Evolutionary conservation across 1,284 basidiomycete species (phyloP).

Genomic region (Apiotrichum gracile): DNA sequence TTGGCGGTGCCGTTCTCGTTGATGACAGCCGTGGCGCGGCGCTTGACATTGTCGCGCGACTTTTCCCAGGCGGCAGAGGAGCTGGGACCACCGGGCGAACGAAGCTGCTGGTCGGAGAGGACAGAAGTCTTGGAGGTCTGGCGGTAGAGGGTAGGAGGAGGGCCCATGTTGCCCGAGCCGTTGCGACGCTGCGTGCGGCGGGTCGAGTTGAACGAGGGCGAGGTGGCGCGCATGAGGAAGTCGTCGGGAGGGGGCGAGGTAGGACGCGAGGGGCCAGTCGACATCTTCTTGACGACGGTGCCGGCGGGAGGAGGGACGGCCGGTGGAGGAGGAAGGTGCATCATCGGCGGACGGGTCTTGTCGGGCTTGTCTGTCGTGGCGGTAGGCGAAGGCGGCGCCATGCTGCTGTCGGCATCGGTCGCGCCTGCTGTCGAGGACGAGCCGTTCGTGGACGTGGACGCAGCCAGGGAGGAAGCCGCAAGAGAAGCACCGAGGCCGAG

Average conservation of each 20-base stretch:
- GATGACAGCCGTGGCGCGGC: constrained; percentile 23
- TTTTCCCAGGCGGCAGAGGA: constrained; percentile 48
- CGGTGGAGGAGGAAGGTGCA: constrained; percentile 78
- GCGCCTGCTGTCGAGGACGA: background rate
- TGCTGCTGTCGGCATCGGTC: background rate
- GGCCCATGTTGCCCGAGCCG: constrained; percentile 52
- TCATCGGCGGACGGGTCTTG: constrained; percentile 72
- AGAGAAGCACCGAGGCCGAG: background rate
- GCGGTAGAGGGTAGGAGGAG: constrained; percentile 59
- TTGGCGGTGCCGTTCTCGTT: constrained; percentile 15
- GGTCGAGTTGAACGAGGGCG: constrained; percentile 51
- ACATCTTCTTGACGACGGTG: constrained; percentile 39
- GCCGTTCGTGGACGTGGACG: background rate
- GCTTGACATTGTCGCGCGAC: constrained; percentile 37
- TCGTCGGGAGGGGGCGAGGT: constrained; percentile 83
- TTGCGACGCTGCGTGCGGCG: background rate
- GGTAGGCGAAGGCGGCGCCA: constrained; percentile 18
- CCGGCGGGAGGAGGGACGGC: constrained; percentile 67
- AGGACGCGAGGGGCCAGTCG: constrained; percentile 58
- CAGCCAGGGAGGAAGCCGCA: no score
- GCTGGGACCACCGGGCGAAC: constrained; percentile 24
- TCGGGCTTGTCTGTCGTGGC: constrained; percentile 51
- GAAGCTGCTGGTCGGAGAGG: constrained; percentile 40
- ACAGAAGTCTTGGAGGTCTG: constrained; percentile 72
- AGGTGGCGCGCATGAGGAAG: constrained; percentile 76